Base-by-base conservation (phyloP, 2,329 filamentous ascomycete species). In the Nigrospora osmanthi region DNA sequence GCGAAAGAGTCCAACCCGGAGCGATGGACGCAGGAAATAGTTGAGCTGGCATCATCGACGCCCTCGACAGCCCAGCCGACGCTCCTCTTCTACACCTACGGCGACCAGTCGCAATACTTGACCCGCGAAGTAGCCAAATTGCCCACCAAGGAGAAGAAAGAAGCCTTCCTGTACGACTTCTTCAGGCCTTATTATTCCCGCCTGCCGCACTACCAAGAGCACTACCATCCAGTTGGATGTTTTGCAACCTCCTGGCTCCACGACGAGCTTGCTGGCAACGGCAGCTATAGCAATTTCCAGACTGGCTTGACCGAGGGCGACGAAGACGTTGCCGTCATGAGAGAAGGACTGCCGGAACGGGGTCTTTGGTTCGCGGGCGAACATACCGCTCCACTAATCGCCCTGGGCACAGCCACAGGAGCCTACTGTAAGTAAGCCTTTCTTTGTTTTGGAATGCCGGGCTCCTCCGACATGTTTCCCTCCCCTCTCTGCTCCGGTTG, bases 331-430 rank as follows among this genome's bases (percentile, higher is more conserved):
- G 76, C 83, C 40, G 64, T 61, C 3, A 76, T 88, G 65, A 69
- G 81, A 3, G 66, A 75, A 35, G 83, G 83, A 1, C 54, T 85
- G 52, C 82, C 81, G 1, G 80, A 79, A 12, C 69, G 80, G 17
- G 81, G 86, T 0, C 59, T 95, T 10, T 95, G 89, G 89, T 72
- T 95, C 52, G 89, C 89, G 0, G 89, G 89, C 0, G 89, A 95
- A 66, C 89, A 95, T 66, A 95, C 89, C 17, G 84, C 88, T 44
- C 89, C 90, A 5, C 95, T 95, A 68, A 82, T 94, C 28, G 89
- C 87, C 11, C 64, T 96, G 49, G 91, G 90, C 0, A 96, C 90
- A 5, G 86, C 84, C 12, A 94, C 89, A 1, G 91, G 91, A 1
- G 91, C 91, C 11, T 96, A 89, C 62, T 95, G 88, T 28, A 28